These are phyloP conservation scores for Coemansia umbellata DNA, from an alignment of 192 early-diverging fungal species.

Conservation along the genomic window DNA sequence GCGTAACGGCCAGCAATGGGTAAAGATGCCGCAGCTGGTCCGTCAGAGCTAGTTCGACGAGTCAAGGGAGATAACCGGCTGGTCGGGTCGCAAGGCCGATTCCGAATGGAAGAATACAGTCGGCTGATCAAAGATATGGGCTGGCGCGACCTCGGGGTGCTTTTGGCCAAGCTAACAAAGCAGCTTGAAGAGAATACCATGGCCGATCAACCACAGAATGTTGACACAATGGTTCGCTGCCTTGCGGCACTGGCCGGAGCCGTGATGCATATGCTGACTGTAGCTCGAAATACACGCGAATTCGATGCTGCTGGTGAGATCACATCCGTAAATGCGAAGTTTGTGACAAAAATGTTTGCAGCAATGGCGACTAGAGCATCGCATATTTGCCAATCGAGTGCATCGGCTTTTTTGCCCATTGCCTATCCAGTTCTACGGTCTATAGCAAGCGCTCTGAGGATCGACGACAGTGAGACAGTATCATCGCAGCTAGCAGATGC, in stretches of 20 bases:
- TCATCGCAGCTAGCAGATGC: neutral
- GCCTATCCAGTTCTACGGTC: conserved; percentile 1
- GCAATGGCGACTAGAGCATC: neutral
- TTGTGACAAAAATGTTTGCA: conserved; percentile 19
- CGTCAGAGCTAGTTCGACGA: too few species aligned
- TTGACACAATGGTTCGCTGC: conserved; percentile 3
- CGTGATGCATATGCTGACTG: conserved; percentile 24
- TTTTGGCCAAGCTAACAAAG: conserved; percentile 18
- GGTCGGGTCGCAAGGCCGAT: conserved; percentile 1
- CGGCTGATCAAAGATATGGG: conserved; percentile 3
- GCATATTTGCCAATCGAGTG: neutral
- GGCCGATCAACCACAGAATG: neutral
- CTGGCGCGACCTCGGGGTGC: conserved; percentile 35
- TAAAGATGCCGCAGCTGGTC: too few species aligned
- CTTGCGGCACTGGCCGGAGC: conserved; percentile 11
- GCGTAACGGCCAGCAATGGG: too few species aligned
- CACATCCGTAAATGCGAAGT: conserved; percentile 4
- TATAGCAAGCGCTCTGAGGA: neutral
- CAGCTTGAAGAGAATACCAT: neutral
- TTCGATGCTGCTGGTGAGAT: neutral
- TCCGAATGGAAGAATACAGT: conserved; percentile 9
- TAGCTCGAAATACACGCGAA: too few species aligned
- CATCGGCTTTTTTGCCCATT: neutral
- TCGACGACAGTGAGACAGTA: neutral
- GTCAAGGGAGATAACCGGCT: conserved; percentile 17